Conservation (phyloP, 768 basidiomycete species). For the Termitomyces sp. region DNA sequence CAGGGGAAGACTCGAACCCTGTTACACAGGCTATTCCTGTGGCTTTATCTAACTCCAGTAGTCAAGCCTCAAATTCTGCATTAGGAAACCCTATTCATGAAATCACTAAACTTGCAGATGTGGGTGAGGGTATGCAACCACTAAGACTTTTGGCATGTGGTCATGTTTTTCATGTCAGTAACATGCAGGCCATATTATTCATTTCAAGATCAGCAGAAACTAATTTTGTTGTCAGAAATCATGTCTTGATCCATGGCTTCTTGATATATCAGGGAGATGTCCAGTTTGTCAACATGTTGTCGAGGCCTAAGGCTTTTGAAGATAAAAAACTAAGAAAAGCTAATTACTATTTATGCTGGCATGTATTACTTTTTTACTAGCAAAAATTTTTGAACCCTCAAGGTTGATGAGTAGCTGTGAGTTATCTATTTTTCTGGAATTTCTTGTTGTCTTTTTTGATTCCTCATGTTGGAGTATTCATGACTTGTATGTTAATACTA, state of each 20-base stretch:
- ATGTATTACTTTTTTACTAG: no score
- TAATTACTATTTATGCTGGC: not conserved
- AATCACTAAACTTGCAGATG: constrained; percentile 52
- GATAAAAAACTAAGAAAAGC: constrained; percentile 2
- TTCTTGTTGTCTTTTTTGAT: no score
- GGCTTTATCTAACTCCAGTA: constrained; percentile 1
- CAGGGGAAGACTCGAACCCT: not conserved
- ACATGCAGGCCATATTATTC: not conserved
- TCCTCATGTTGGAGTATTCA: no score
- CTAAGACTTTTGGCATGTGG: constrained; percentile 72
- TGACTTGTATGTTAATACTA: no score
- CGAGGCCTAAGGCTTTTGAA: constrained; percentile 45
- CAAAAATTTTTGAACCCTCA: no score
- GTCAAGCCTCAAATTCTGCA: not conserved
- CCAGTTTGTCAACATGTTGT: constrained; percentile 81
- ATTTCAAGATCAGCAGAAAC: not conserved
- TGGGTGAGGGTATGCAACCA: constrained; percentile 72
- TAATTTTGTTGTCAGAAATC: constrained; percentile 52
- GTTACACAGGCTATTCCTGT: not conserved
- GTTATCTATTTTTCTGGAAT: no score
- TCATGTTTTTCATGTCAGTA: constrained; percentile 85
- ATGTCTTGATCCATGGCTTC: constrained; percentile 88
- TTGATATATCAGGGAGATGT: constrained; percentile 79
- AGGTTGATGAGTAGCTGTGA: no score
- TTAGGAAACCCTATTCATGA: not conserved